Percentiles rank a stretch among this genome's conserved stretches.
Conservation (phyloP, 371 early-diverging fungal species). For the Mortierella sp. region DNA sequence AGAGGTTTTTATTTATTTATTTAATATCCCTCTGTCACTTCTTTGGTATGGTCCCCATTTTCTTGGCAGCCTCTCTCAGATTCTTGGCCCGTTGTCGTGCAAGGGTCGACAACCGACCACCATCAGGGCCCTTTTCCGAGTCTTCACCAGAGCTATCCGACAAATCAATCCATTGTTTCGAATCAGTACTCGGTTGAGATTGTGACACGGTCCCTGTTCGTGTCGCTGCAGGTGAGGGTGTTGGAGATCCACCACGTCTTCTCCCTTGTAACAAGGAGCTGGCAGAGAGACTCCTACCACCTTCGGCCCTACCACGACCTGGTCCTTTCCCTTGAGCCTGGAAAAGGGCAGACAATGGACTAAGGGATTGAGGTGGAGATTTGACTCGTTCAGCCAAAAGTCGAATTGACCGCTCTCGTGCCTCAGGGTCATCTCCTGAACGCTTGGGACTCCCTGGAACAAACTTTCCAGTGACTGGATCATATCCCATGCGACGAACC, state of each 20-base stretch:
- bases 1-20: too few relatives aligned
- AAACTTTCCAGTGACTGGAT: conserved; percentile 46
- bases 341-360: conserved; percentile 6
- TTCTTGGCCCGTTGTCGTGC: conserved; percentile 33
- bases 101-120: conserved; percentile 15
- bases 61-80: conserved; percentile 16
- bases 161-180: conserved; percentile 34
- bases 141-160: conserved; percentile 14
- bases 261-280: background rate
- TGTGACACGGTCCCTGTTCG: background rate
- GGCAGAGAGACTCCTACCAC: background rate
- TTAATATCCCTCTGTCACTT: too few relatives aligned
- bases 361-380: conserved; percentile 32
- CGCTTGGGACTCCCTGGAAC: conserved; percentile 50
- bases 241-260: conserved; percentile 15
- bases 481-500: conserved; percentile 52
- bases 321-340: conserved; percentile 14
- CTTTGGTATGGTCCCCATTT: too few relatives aligned
- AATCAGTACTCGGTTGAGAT: background rate
- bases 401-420: conserved; percentile 48
- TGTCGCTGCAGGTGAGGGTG: background rate
- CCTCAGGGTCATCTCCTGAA: conserved; percentile 39
- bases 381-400: conserved; percentile 43
- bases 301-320: conserved; percentile 21
- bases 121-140: conserved; percentile 14